Conservation (phyloP, 1,139 yeast genomes). For the Arxiozyma heterogenica region DNA sequence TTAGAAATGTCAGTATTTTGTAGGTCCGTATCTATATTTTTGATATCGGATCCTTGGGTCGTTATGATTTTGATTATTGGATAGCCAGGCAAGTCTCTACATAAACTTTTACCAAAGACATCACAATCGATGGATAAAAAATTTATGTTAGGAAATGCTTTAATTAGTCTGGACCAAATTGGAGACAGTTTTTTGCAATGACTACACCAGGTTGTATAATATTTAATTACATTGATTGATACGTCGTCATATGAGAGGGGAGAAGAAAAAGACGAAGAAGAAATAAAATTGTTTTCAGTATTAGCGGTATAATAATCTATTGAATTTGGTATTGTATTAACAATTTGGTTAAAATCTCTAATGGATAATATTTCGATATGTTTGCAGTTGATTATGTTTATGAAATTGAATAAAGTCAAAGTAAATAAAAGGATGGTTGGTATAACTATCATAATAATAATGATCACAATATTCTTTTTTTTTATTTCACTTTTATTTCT, state of each 20-base stretch:
- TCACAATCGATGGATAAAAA: conserved; percentile 31
- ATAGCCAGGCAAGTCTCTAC: conserved; percentile 27
- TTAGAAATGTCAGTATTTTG: background rate
- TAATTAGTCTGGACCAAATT: conserved; percentile 30
- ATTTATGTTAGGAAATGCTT: conserved; percentile 10
- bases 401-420: background rate
- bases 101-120: conserved; percentile 23
- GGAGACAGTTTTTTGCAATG: conserved; percentile 68
- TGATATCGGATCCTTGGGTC: background rate
- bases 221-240: conserved; percentile 34
- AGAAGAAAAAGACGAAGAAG: background rate
- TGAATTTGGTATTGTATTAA: background rate
- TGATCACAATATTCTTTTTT: no score
- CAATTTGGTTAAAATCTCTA: background rate
- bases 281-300: no score
- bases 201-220: conserved; percentile 57
- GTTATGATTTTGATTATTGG: conserved; percentile 27
- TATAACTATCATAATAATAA: background rate
- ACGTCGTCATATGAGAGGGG: conserved; percentile 6
- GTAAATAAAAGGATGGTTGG: background rate
- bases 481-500: no score
- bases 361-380: background rate
- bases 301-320: background rate
- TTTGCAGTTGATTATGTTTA: background rate
- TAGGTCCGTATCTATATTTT: background rate